Evolutionary conservation across 257 asterid species (phyloP).

Genomic region (Capsicum chinense): DNA sequence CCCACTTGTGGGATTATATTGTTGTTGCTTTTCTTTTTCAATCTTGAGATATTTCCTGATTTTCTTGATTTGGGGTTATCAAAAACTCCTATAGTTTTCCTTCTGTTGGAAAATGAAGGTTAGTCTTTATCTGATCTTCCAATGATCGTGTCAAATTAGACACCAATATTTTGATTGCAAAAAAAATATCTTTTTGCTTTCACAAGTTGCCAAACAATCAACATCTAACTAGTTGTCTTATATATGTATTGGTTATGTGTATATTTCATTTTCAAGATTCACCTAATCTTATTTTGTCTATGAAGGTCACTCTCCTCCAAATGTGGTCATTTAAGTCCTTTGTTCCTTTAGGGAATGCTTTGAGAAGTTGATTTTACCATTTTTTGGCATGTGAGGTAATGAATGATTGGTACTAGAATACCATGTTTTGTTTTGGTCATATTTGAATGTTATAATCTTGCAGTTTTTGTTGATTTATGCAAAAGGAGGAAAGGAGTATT

Average conservation of each 20-base stretch:
- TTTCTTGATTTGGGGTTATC: neutral
- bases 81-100: neutral
- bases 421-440: neutral
- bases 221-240: neutral
- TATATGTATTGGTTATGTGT: neutral
- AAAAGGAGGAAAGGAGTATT: slow-evolving; percentile 19
- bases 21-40: neutral
- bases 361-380: slow-evolving; percentile 27
- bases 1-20: neutral
- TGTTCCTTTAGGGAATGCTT: slow-evolving; percentile 34
- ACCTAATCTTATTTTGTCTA: neutral
- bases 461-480: slow-evolving; percentile 61
- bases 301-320: slow-evolving; percentile 29
- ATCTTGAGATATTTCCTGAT: slow-evolving; percentile 19
- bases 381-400: neutral
- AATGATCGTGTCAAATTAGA: neutral
- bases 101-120: neutral
- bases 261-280: neutral
- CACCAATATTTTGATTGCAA: neutral
- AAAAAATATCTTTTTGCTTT: too few species aligned
- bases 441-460: neutral
- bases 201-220: neutral
- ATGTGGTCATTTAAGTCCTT: slow-evolving; percentile 43
- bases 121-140: neutral
- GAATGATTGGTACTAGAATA: neutral